These are phyloP conservation scores for Schizosaccharomyces japonicus DNA, from an alignment of 805 yeast genomes.

Conservation along the genomic window DNA sequence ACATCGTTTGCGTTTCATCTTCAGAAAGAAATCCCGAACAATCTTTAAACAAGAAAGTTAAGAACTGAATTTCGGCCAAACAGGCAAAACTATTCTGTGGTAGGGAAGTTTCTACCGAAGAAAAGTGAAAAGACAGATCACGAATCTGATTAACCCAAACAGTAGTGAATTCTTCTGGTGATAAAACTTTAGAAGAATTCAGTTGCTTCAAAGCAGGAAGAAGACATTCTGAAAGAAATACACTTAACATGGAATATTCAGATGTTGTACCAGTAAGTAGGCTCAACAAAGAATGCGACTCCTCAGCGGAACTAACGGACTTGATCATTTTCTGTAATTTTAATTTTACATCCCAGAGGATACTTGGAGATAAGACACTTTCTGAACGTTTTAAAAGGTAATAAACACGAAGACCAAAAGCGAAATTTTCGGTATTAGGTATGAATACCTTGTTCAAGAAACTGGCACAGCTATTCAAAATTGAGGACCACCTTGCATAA, in stretches of 20 bases:
- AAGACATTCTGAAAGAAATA: too few relatives aligned
- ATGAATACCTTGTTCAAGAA: neutral
- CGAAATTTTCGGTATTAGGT: neutral
- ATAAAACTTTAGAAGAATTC: too few relatives aligned
- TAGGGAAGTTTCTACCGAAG: slow-evolving; percentile 9
- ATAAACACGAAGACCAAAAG: neutral
- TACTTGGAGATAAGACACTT: too few relatives aligned
- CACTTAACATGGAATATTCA: too few relatives aligned
- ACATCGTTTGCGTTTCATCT: slow-evolving; percentile 59
- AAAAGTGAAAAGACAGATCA: neutral
- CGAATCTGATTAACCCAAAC: too few relatives aligned
- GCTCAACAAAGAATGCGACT: too few relatives aligned
- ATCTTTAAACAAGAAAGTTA: slow-evolving; percentile 50
- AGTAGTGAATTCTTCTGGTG: too few relatives aligned
- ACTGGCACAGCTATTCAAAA: neutral
- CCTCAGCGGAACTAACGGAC: too few relatives aligned
- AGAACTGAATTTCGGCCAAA: slow-evolving; percentile 55
- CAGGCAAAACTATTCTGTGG: slow-evolving; percentile 46
- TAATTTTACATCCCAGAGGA: too few relatives aligned
- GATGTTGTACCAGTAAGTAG: too few relatives aligned
- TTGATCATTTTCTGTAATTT: too few relatives aligned
- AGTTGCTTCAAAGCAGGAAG: too few relatives aligned
- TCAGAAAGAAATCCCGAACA: slow-evolving; percentile 36
- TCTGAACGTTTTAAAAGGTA: neutral
- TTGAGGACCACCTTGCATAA: neutral